A percentile compares a stretch with the other conserved stretches of the same genome.
These are phyloP conservation scores for Microcyclospora tardicrescens DNA, from an alignment of 2,329 filamentous ascomycete genomes.

Conservation along the genomic window DNA sequence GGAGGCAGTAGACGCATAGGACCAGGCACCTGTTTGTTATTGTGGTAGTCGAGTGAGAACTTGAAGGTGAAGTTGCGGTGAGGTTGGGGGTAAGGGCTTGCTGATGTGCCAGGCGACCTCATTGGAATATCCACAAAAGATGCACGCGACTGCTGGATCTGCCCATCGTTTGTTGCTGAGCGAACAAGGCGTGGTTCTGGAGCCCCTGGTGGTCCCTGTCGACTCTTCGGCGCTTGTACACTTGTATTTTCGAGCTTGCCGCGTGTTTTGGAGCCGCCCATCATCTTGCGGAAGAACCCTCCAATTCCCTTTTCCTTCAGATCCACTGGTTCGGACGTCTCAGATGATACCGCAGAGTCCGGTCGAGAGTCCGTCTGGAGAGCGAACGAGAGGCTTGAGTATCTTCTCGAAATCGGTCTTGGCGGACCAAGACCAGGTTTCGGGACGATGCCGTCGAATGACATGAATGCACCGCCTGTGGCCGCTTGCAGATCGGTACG, in stretches of 20 bases:
- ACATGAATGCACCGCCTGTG: conserved; percentile 43
- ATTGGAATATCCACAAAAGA: neutral
- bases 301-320: conserved; percentile 17
- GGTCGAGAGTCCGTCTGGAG: conserved; percentile 17
- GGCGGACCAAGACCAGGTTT: conserved; percentile 18
- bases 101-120: neutral
- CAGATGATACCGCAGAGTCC: conserved; percentile 15
- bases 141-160: neutral
- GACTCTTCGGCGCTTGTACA: neutral
- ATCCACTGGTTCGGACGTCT: conserved; percentile 11
- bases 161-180: neutral
- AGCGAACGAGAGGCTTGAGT: conserved; percentile 18
- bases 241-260: conserved; percentile 13
- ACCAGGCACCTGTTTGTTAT: conserved; percentile 42
- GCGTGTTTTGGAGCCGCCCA: conserved; percentile 16
- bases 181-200: neutral
- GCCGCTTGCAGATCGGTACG: conserved; percentile 57
- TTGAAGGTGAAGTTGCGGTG: conserved; percentile 55
- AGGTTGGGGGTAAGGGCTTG: conserved; percentile 5
- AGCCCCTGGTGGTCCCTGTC: too few species aligned
- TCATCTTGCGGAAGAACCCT: conserved; percentile 24
- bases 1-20: conserved; percentile 54
- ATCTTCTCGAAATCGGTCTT: conserved; percentile 21
- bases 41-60: conserved; percentile 58
- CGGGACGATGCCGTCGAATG: conserved; percentile 49